These are phyloP conservation scores for Hypoxylon fuscum DNA, from an alignment of 495 filamentous ascomycete genomes.

Conservation along the genomic window DNA sequence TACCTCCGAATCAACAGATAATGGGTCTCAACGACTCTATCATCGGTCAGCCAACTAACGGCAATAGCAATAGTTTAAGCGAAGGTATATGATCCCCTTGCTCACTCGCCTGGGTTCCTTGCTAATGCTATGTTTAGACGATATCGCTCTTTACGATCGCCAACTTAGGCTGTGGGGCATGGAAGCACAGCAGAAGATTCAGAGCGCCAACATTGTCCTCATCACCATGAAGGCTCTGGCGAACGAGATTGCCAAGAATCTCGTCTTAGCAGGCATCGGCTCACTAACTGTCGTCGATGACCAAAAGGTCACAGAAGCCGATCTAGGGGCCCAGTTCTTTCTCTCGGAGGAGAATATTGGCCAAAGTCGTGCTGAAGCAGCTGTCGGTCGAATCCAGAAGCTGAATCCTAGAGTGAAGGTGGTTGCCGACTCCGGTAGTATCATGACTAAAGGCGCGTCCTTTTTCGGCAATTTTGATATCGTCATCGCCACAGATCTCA, in stretches of 20 bases:
- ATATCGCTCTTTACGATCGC: conserved; percentile 96
- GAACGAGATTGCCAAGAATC: conserved; percentile 95
- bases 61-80: conserved; percentile 30
- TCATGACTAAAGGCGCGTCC: conserved; percentile 68
- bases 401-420: conserved; percentile 92
- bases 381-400: conserved; percentile 76
- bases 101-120: not conserved
- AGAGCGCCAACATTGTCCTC: conserved; percentile 88
- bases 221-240: conserved; percentile 89
- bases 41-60: conserved; percentile 20
- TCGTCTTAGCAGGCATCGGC: conserved; percentile 94
- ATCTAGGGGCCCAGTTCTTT: conserved; percentile 91
- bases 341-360: conserved; percentile 74
- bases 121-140: conserved; percentile 66
- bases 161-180: conserved; percentile 99
- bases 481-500: conserved; percentile 89
- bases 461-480: conserved; percentile 85
- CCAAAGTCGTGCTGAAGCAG: conserved; percentile 85
- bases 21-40: conserved; percentile 6
- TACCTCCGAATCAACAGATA: conserved; percentile 28
- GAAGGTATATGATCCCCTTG: conserved; percentile 19
- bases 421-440: conserved; percentile 69
- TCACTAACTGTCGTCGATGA: conserved; percentile 91
- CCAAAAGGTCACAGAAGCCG: conserved; percentile 76
- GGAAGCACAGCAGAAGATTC: conserved; percentile 88